phyloP scores from a whole-genome alignment of 116 monocot species.

The Phalaenopsis hybrid region DNA sequence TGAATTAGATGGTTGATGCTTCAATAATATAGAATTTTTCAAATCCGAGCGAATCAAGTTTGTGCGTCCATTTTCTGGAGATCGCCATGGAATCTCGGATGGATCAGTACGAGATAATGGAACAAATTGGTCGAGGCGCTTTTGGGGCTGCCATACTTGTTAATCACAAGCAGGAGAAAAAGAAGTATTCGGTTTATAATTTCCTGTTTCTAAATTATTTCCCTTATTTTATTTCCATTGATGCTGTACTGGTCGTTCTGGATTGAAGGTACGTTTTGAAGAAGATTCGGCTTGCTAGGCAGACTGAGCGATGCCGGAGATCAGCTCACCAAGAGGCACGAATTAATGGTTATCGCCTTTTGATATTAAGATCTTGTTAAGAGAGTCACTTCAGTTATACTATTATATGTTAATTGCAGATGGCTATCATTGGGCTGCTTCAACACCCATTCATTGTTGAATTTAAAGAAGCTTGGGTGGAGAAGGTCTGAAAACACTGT shows the following conservation, averaged over 20 bases:
- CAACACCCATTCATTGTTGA: conserved; percentile 96
- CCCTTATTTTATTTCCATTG: background rate
- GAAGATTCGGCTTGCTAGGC: conserved; percentile 95
- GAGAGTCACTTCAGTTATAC: background rate
- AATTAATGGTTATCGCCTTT: background rate
- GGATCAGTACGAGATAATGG: conserved; percentile 63
- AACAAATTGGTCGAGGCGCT: conserved; percentile 40
- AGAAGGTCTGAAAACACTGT: conserved; percentile 53
- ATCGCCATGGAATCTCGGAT: conserved; percentile 69
- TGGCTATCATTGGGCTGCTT: conserved; percentile 94
- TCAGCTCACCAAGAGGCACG: conserved; percentile 96
- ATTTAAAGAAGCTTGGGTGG: conserved; percentile 99
- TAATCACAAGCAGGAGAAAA: conserved; percentile 91
- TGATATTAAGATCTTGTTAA: background rate
- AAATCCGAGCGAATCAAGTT: background rate
- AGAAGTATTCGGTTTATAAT: conserved; percentile 28
- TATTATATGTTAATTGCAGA: conserved; percentile 33
- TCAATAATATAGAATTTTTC: background rate
- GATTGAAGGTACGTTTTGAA: conserved; percentile 85
- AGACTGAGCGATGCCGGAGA: conserved; percentile 91
- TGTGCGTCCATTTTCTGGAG: background rate
- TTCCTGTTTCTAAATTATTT: background rate
- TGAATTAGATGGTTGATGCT: background rate
- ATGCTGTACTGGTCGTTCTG: background rate
- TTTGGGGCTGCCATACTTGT: conserved; percentile 97